These are phyloP conservation scores for Ramaria sp. DNA, from an alignment of 768 basidiomycete genomes.

Conservation along the genomic window DNA sequence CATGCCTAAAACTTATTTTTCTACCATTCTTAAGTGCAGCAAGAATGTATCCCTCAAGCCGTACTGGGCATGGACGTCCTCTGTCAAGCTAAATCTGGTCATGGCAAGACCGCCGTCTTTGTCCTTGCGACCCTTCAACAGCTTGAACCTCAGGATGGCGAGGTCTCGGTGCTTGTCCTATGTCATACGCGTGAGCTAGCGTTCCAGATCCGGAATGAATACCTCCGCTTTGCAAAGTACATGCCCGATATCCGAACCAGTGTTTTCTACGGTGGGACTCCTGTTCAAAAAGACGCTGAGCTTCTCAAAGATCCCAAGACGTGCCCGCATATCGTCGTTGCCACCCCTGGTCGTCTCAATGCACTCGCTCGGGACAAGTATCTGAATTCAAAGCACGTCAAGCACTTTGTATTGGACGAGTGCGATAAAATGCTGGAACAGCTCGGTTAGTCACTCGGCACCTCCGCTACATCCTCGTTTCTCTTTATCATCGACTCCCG, in stretches of 20 bases:
- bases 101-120: conserved; percentile 98
- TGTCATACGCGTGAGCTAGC: conserved; percentile 99
- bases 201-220: conserved; percentile 99
- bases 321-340: conserved; percentile 98
- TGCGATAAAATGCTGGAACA: conserved; percentile 99
- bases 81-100: conserved; percentile 98
- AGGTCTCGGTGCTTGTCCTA: conserved; percentile 94
- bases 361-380: conserved; percentile 93
- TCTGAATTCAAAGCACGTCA: conserved; percentile 90
- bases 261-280: conserved; percentile 97
- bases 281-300: conserved; percentile 89
- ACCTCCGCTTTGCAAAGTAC: conserved; percentile 97
- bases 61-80: conserved; percentile 99
- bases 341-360: conserved; percentile 94
- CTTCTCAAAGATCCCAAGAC: conserved; percentile 89
- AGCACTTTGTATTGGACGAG: conserved; percentile 99
- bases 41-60: conserved; percentile 99
- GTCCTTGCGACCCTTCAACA: conserved; percentile 97
- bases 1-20: not conserved
- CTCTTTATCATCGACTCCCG: conserved; percentile 30
- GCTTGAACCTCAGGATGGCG: conserved; percentile 95
- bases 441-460: conserved; percentile 86
- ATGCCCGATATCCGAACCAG: conserved; percentile 97
- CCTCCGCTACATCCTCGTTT: conserved; percentile 8
- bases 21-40: conserved; percentile 60